Base-by-base conservation (phyloP, 768 basidiomycete genomes). In the Phallus indusiatus region DNA sequence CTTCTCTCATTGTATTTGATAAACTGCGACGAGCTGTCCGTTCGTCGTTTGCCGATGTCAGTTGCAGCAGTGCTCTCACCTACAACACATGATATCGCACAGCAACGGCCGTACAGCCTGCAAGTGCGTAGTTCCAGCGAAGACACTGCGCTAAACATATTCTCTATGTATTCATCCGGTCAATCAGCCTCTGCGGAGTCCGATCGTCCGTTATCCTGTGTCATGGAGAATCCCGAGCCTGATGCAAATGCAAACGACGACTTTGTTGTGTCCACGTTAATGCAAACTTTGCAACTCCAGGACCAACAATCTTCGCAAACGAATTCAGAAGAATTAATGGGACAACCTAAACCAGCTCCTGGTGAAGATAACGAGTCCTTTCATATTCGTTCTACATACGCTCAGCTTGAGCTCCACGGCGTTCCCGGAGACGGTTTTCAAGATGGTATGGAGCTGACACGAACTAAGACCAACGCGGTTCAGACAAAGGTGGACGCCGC, bases 391-490 rank as follows among this genome's bases (percentile, higher is more conserved):
- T 85, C 79, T 61, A 91, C 90, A 0, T 94, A 97, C 68, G 95
- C 94, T 0, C 81, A 89, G 62, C 78, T 98, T n/a, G 92, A 97
- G 53, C 74, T 80, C 10, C 80, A 80, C 47, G 95, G 95, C n/a
- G 94, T 97, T 37, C 88, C 83, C 67, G 94, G 94, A 2, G 95
- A 98, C 68, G 95, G 95, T 0, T 91, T 85, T 71, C 89, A 92
- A 65, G 93, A 95, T 64, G 95, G 95, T 37, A 79, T 95, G 7
- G 95, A 98, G 72, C 84, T 92, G 37, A 98, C 94, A 24, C 80
- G 95, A 61, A 88, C 90, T 21, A 76, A 87, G 65, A 69, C 83
- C 62, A 78, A 79, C 54, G 67, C 67, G 18, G 83, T 75, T 64
- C 74, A 79, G 58, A 86, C 81, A 63, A 86, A 88, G 63, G 64